Percentiles rank a stretch among this genome's conserved stretches.
phyloP scores from a whole-genome alignment of 2,329 filamentous ascomycete genomes.

The Zopfia rhizophila region DNA sequence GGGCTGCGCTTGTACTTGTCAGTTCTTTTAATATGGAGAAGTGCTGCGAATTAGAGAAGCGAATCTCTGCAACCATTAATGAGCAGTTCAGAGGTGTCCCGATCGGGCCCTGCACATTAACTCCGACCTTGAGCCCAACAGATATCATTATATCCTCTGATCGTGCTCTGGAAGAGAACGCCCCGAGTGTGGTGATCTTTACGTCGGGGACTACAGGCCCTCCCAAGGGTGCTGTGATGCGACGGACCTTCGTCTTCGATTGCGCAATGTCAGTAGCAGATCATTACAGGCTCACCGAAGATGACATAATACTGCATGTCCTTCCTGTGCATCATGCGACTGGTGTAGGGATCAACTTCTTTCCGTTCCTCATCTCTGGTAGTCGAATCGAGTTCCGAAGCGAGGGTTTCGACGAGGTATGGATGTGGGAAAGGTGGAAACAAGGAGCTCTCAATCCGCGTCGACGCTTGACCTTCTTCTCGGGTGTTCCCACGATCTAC shows the following conservation, averaged over 20 bases:
- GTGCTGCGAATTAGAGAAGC: constrained; percentile 37
- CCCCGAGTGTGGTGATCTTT: constrained; percentile 57
- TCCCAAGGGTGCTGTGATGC: constrained; percentile 59
- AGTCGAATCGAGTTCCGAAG: constrained; percentile 48
- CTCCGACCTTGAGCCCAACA: constrained; percentile 36
- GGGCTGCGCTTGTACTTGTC: constrained; percentile 51
- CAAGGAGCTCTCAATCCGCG: constrained; percentile 34
- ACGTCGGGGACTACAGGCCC: constrained; percentile 60
- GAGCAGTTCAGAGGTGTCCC: constrained; percentile 49
- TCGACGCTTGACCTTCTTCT: constrained; percentile 46
- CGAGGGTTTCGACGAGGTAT: constrained; percentile 47
- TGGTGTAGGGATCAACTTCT: constrained; percentile 49
- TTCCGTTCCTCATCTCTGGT: constrained; percentile 46
- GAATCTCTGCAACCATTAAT: constrained; percentile 38
- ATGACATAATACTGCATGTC: constrained; percentile 47
- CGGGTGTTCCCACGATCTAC: constrained; percentile 50
- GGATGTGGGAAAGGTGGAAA: constrained; percentile 49
- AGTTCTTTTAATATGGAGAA: constrained; percentile 47
- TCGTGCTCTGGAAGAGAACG: constrained; percentile 52
- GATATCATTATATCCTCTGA: constrained; percentile 56
- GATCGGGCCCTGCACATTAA: constrained; percentile 48
- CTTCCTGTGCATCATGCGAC: constrained; percentile 51
- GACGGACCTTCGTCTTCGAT: constrained; percentile 53
- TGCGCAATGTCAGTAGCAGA: constrained; percentile 45
- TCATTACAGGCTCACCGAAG: constrained; percentile 41